A percentile compares a stretch with the other conserved stretches of the same genome.
These are phyloP conservation scores for Eutrema yunnanense DNA, from an alignment of 345 rosid genomes.

Conservation along the genomic window DNA sequence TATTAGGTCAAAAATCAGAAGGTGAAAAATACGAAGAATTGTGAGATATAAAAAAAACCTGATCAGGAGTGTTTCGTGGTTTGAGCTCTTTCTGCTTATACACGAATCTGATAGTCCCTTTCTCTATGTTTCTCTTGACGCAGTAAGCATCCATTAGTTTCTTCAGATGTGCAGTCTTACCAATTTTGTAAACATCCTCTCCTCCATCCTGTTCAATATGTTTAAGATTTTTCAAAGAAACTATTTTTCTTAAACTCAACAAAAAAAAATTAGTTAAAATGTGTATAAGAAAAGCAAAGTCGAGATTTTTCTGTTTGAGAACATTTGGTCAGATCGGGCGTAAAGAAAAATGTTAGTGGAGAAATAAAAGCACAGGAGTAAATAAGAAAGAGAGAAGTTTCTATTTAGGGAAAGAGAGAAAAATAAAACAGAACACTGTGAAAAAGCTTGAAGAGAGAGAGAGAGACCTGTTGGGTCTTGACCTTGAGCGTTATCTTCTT, in stretches of 20 bases:
- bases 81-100: conserved; percentile 27
- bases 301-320: neutral
- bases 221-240: neutral
- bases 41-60: conserved; percentile 25
- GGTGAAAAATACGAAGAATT: neutral
- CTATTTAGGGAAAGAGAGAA: neutral
- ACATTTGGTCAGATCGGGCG: neutral
- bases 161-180: conserved; percentile 32
- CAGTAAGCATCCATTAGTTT: conserved; percentile 52
- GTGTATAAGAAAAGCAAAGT: neutral
- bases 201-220: conserved; percentile 39
- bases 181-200: conserved; percentile 42
- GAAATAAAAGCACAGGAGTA: neutral
- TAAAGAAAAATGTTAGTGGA: neutral
- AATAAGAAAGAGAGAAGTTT: neutral
- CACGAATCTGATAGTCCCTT: conserved; percentile 35
- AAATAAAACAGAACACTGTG: neutral
- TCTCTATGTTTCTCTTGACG: conserved; percentile 32
- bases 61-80: conserved; percentile 44
- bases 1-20: neutral
- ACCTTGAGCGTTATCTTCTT: conserved; percentile 9
- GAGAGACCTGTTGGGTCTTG: conserved; percentile 26
- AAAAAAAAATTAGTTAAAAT: neutral
- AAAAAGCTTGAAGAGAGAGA: neutral
- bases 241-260: neutral